Evolutionary conservation across 2,329 filamentous ascomycete genomes (phyloP), one percentile per base, ranked within the genome.

Genomic region (Diplodia intermedia): DNA sequence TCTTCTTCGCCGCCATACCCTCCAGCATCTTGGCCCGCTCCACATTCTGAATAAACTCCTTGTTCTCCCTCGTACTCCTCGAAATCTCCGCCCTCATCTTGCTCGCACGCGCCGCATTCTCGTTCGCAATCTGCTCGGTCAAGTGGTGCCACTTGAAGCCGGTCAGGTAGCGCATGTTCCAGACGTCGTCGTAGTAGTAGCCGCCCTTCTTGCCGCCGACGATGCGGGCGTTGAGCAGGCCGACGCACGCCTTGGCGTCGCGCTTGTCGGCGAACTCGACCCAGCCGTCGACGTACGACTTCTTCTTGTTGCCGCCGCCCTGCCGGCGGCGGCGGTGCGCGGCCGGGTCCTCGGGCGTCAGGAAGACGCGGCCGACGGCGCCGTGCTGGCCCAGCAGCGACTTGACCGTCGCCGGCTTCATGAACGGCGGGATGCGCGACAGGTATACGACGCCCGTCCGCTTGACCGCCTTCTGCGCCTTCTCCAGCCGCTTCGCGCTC

Each of bases 181-280:
- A 96, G 54, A 96, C 86, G 77, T 96, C 92, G 77, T 96, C 92
- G 73, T 91, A 88, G 81, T 94, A 96, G 77, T 91, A 93, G 60
- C 86, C 87, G 14, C 91, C 86, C 81, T 96, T 96, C 81, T 94
- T 94, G 31, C 92, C 92, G 62, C 92, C 92, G 71, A 95, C 91
- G 14, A 86, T 91, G 70, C 86, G 87, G 52, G 90, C 90, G 75
- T 96, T 96, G 61, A 96, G 83, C 31, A 91, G 84, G 72, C 92
- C 90, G 61, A 89, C 91, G 0, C 88, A 90, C n/a, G 86, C 82
- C 77, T 94, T 93, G 43, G 92, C 92, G 70, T 94, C 89, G 71
- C 85, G 85, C 79, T 95, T 95, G 70, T 86, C 84, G 43, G 88
- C 79, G 74, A 94, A 96, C 78, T 96, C 93, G 33, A 95, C 88